Evolutionary conservation across 2,329 filamentous ascomycete species (phyloP), one percentile per base, ranked within the genome.

Genomic region (Beauveria scarabaeidicola): DNA sequence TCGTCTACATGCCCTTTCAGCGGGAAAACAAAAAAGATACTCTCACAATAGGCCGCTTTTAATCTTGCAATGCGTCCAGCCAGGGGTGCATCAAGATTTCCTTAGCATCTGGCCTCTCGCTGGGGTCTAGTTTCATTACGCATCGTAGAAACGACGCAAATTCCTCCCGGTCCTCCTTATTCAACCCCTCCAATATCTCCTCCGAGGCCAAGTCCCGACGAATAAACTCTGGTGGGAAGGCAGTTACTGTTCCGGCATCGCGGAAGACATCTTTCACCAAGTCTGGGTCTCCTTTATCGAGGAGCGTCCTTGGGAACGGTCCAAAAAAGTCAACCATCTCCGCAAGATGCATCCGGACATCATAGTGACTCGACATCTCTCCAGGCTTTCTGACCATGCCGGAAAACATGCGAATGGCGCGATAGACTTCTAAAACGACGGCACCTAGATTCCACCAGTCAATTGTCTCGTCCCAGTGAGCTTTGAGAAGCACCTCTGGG

Each of bases 371-470:
- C 0, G 38, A 51, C 15, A 52, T n/a, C 3, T 54, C 58, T 19
- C n/a, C 2, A 13, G 41, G 19, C 5, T n/a, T 11, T 4, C 27
- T 38, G 8, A 56, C 43, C 43, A 40, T 19, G 3, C 61, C 64
- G 11, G 47, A 50, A 10, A 66, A 65, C 56, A 66, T 59, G 3
- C 58, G 63, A 15, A 64, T 50, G 9, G 63, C 59, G n/a, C 60
- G 58, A 38, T 56, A 64, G 2, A 64, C 41, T n/a, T 66, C 64
- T 4, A 61, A 41, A 2, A 66, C 40, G 2, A 68, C 58, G 5
- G 61, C 50, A 11, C 67, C 65, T 0, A 68, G 61, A 32, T 66
- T 68, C 65, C 65, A 68, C 55, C 62, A 63, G 51, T 68, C 64
- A 2, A 60, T 53, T 1, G 50, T 56, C 2, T 51, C 13, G 46